Conservation (phyloP, 495 filamentous ascomycete species). For the Tetracladium marchalianum region DNA sequence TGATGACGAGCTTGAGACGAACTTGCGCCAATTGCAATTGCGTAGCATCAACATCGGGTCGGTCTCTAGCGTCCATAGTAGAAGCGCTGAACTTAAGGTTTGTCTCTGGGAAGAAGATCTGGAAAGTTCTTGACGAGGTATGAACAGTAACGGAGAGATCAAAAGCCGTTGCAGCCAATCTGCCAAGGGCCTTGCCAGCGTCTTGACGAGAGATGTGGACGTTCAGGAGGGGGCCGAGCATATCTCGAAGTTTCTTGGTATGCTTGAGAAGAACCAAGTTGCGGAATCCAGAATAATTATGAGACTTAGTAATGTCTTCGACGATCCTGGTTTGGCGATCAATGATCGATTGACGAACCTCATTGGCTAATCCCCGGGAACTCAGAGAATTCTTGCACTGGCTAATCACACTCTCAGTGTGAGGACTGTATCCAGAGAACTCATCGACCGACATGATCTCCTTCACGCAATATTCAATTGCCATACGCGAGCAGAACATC, state of each 20-base stretch:
- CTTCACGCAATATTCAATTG: conserved; percentile 21
- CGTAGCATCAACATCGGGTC: conserved; percentile 1
- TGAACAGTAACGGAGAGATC: conserved; percentile 22
- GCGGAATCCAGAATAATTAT: conserved; percentile 10
- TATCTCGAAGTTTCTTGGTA: conserved; percentile 18
- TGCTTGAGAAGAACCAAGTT: conserved; percentile 15
- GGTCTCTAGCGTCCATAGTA: conserved; percentile 18
- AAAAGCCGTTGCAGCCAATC: conserved; percentile 19
- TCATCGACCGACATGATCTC: conserved; percentile 17
- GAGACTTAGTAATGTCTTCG: background rate
- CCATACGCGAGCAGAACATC: conserved; percentile 23
- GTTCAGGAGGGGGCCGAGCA: conserved; percentile 20
- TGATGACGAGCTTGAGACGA: conserved; percentile 26
- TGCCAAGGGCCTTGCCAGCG: conserved; percentile 22
- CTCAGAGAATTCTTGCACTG: conserved; percentile 13
- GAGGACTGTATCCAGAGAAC: conserved; percentile 15
- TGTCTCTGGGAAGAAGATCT: conserved; percentile 23
- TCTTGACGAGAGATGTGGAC: background rate
- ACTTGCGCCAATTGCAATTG: conserved; percentile 20
- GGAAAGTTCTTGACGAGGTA: conserved; percentile 20
- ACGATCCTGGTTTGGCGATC: background rate
- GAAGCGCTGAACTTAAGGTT: conserved; percentile 18
- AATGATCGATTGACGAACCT: conserved; percentile 14
- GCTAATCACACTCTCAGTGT: conserved; percentile 3
- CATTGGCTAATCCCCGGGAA: conserved; percentile 9